Base-by-base conservation (phyloP, 805 yeast genomes). In the Monosporozyma siamensis region DNA sequence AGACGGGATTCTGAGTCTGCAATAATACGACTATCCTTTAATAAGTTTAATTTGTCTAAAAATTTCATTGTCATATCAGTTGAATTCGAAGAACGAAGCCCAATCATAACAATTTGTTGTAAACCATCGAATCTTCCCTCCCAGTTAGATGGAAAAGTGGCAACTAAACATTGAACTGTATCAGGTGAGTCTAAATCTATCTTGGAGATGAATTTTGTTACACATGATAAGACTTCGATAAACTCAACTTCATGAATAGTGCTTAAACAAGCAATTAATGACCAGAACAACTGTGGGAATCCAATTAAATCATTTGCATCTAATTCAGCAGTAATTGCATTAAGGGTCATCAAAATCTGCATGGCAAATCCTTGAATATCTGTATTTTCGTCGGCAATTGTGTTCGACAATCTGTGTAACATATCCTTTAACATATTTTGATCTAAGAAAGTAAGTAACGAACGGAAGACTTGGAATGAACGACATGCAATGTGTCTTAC, bases 401-500 rank as follows among this genome's bases (percentile, higher is more conserved):
- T 94, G 53, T 88, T 89, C 0, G 96, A 86, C 24, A 92, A 69
- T 46, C 99, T 74, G 43, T 90, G 95, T 9, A 92, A 68, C 95
- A 92, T 86, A 63, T 89, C 97, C 43, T 86, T 77, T 36, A 94
- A 67, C 96, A 92, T 90, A 9, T 74, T 70, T 55, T 82, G 89
- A 56, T 92, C 97, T 47, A 90, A 66, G 51, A 80, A 78, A 7
- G 85, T 75, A n/a, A 88, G 65, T 44, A 92, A 62, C 3, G 94
- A 83, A 35, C 99, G 70, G 65, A 89, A 92, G 0, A 89, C 72
- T 58, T 92, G 98, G 63, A 94, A 90, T 0, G 97, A 89, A 21
- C 98, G 74, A 51, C 98, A 92, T 0, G 99, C 98, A 51, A 92
- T 76, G 58, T 94, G 99, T 55, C 97, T 73, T 2, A 90, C 97